Percentiles rank a stretch among this genome's conserved stretches.
phyloP scores from a whole-genome alignment of 257 asterid genomes.

The Capsicum pubescens region DNA sequence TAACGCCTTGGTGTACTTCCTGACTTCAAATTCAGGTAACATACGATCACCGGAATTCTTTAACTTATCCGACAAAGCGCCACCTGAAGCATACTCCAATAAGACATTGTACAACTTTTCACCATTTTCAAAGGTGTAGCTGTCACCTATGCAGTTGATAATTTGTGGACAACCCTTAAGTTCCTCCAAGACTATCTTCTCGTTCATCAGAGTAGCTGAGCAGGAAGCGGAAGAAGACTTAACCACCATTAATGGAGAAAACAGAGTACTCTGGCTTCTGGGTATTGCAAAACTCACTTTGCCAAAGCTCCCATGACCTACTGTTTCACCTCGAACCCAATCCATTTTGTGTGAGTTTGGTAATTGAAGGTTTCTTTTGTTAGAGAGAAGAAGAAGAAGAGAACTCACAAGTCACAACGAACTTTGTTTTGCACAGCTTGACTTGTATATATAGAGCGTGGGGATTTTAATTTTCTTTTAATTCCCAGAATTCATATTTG shows the following conservation, averaged over 20 bases:
- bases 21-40: conserved; percentile 56
- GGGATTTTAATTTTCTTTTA: neutral
- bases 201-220: conserved; percentile 57
- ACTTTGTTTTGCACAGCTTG: neutral
- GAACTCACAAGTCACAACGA: neutral
- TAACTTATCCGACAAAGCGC: conserved; percentile 57
- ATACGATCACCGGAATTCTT: conserved; percentile 38
- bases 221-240: conserved; percentile 45
- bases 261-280: conserved; percentile 17
- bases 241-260: conserved; percentile 55
- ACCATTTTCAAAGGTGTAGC: conserved; percentile 65
- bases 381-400: neutral
- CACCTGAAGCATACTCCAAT: conserved; percentile 81
- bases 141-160: conserved; percentile 69
- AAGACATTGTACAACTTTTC: conserved; percentile 74
- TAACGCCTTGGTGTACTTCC: conserved; percentile 52
- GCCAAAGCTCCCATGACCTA: conserved; percentile 66
- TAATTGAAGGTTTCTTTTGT: neutral
- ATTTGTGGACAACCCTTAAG: conserved; percentile 64
- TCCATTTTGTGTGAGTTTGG: conserved; percentile 42
- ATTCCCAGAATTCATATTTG: neutral
- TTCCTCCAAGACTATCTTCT: conserved; percentile 61
- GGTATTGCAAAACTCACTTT: conserved; percentile 53
- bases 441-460: conserved; percentile 10
- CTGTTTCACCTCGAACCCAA: conserved; percentile 56